Conservation (phyloP, 169 alveolate species). For the Plasmodium gaboni region DNA sequence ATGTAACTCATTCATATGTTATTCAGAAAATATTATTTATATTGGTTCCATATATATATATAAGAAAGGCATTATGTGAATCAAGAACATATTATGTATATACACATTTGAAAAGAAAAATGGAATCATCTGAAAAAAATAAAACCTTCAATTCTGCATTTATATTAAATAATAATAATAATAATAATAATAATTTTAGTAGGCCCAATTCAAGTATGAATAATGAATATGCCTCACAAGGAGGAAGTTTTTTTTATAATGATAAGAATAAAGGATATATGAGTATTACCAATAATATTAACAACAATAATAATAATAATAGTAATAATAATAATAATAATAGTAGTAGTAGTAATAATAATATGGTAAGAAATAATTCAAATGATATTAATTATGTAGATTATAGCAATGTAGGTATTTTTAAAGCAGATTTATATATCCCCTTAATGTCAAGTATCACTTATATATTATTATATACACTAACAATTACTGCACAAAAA, state of each 20-base stretch:
- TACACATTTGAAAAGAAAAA: slow-evolving; percentile 49
- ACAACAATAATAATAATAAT: not conserved
- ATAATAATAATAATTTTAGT: not conserved
- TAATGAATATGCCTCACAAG: not conserved
- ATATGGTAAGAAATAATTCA: slow-evolving; percentile 18
- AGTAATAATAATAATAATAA: not conserved
- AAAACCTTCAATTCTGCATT: slow-evolving; percentile 18
- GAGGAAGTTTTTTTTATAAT: slow-evolving; percentile 4
- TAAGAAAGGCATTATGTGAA: slow-evolving; percentile 65
- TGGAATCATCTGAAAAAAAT: slow-evolving; percentile 14
- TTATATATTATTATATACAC: slow-evolving; percentile 32
- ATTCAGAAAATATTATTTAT: slow-evolving; percentile 47
- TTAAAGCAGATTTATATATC: slow-evolving; percentile 61
- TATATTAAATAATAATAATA: slow-evolving; percentile 5
- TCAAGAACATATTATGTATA: slow-evolving; percentile 71
- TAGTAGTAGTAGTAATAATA: not conserved
- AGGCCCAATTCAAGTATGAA: too few relatives aligned
- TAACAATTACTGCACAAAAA: slow-evolving; percentile 44
- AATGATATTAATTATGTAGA: slow-evolving; percentile 51
- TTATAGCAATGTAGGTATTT: slow-evolving; percentile 51
- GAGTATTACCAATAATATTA: not conserved
- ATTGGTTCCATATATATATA: slow-evolving; percentile 66
- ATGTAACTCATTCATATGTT: slow-evolving; percentile 68
- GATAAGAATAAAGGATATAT: not conserved
- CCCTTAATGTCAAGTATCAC: slow-evolving; percentile 60